Evolutionary conservation across 2,329 filamentous ascomycete genomes (phyloP).

Genomic region (Seiridium cupressi): DNA sequence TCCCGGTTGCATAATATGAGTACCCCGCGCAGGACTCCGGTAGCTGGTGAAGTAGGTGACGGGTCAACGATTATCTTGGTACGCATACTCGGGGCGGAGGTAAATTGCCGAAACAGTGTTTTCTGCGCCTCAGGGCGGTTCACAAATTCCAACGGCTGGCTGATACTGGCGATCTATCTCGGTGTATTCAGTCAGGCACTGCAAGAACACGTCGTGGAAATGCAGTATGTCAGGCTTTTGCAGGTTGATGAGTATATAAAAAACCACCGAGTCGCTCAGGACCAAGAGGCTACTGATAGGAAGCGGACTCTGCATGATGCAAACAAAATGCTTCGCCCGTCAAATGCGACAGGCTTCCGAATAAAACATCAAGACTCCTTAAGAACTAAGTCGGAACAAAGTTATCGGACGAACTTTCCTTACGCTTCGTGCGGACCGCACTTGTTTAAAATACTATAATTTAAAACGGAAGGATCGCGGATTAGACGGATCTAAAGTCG

Average conservation of each 20-base stretch:
- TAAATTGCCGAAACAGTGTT: neutral
- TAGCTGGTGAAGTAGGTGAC: conserved; percentile 18
- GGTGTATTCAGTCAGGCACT: neutral
- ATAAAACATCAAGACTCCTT: too few relatives aligned
- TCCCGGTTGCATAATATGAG: conserved; percentile 9
- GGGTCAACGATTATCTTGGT: conserved; percentile 22
- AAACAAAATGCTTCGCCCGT: too few relatives aligned
- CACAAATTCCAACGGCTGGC: neutral
- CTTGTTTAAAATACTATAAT: too few relatives aligned
- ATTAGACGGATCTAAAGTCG: too few relatives aligned
- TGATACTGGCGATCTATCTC: neutral
- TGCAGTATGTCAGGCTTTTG: neutral
- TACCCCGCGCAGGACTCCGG: conserved; percentile 23
- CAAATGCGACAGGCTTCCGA: too few relatives aligned
- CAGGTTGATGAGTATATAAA: neutral
- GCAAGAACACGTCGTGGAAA: neutral
- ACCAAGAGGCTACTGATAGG: neutral
- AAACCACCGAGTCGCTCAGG: neutral
- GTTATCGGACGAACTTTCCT: too few relatives aligned
- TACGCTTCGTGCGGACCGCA: too few relatives aligned
- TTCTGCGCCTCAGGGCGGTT: neutral
- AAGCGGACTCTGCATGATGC: too few relatives aligned
- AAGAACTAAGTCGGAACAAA: too few relatives aligned
- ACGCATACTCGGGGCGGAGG: neutral
- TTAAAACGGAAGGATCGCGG: too few relatives aligned